These are phyloP conservation scores for Phytophthora agathidicida DNA, from an alignment of 352 stramenopile genomes.

Conservation along the genomic window DNA sequence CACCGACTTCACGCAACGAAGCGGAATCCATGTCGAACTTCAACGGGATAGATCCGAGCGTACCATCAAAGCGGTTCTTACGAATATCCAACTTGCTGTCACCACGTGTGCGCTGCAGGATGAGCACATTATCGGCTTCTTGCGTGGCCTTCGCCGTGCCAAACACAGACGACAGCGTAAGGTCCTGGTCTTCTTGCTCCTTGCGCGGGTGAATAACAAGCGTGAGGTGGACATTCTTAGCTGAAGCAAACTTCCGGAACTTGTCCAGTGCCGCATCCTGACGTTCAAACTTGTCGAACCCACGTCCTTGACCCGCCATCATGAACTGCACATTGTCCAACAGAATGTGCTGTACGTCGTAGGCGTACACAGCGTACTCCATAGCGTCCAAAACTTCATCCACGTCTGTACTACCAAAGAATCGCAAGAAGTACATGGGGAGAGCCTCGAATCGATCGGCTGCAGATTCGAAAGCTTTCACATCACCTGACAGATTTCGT, in stretches of 20 bases:
- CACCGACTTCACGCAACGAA: slow-evolving; percentile 69
- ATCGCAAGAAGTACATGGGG: slow-evolving; percentile 98
- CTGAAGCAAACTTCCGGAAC: slow-evolving; percentile 96
- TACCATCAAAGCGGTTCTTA: slow-evolving; percentile 96
- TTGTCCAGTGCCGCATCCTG: slow-evolving; percentile 96
- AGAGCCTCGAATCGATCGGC: slow-evolving; percentile 94
- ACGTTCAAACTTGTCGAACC: slow-evolving; percentile 90
- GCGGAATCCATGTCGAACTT: slow-evolving; percentile 79
- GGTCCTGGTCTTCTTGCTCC: slow-evolving; percentile 93
- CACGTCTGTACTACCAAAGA: slow-evolving; percentile 96
- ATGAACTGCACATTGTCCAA: slow-evolving; percentile 99
- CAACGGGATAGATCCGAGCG: slow-evolving; percentile 88
- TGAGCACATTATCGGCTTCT: slow-evolving; percentile 99
- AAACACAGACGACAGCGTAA: slow-evolving; percentile 97
- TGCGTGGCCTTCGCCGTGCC: slow-evolving; percentile 99
- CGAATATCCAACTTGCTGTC: slow-evolving; percentile 96
- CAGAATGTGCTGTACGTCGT: slow-evolving; percentile 99
- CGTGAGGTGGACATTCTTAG: slow-evolving; percentile 98
- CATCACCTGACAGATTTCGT: slow-evolving; percentile 66
- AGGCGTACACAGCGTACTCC: slow-evolving; percentile 98
- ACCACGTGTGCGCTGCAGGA: slow-evolving; percentile 93
- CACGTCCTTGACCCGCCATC: slow-evolving; percentile 91
- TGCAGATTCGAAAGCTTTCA: slow-evolving; percentile 80
- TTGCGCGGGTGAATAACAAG: slow-evolving; percentile 99
- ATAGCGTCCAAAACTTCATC: slow-evolving; percentile 98